A percentile compares a stretch with the other conserved stretches of the same genome.
These are phyloP conservation scores for Umbellularia californica DNA, from an alignment of 164 flowering plant species.

Conservation along the genomic window DNA sequence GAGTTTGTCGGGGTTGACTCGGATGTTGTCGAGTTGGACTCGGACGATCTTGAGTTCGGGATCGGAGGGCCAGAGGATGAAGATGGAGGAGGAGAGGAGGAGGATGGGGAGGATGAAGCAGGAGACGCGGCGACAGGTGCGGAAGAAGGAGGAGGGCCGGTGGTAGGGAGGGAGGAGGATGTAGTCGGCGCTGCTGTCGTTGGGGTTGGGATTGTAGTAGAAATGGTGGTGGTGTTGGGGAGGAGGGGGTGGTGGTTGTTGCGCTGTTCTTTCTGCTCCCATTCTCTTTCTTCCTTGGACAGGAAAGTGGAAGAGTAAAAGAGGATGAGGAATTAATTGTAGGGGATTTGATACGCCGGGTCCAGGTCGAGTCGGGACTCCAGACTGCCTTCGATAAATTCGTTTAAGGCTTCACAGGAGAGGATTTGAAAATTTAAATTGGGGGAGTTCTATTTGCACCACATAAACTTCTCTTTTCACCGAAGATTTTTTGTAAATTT, in stretches of 20 bases:
- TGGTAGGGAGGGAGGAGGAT: constrained; percentile 19
- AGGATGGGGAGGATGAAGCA: constrained; percentile 24
- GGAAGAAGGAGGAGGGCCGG: constrained; percentile 1
- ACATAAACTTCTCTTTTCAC: too few species aligned
- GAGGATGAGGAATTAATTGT: neutral
- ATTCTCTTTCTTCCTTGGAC: neutral
- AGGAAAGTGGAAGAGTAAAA: neutral
- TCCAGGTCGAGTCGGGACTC: too few species aligned
- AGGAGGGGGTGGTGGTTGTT: neutral
- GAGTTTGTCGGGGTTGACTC: constrained; percentile 26
- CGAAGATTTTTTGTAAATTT: too few species aligned
- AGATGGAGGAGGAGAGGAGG: constrained; percentile 29
- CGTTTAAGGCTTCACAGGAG: too few species aligned
- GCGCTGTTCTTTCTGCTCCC: neutral
- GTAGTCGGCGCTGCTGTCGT: constrained; percentile 16
- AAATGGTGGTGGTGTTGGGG: constrained; percentile 10
- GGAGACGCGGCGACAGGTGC: constrained; percentile 8
- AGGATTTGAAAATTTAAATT: too few species aligned
- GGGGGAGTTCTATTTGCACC: too few species aligned
- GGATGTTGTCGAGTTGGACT: constrained; percentile 35
- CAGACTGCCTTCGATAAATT: too few species aligned
- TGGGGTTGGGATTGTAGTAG: neutral
- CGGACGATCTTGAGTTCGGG: constrained; percentile 53
- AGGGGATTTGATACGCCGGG: too few species aligned
- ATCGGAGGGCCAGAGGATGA: constrained; percentile 65